A percentile compares a stretch with the other conserved stretches of the same genome.
Conservation (phyloP, 2,329 filamentous ascomycete genomes). For the Clonostachys rhizophaga region DNA sequence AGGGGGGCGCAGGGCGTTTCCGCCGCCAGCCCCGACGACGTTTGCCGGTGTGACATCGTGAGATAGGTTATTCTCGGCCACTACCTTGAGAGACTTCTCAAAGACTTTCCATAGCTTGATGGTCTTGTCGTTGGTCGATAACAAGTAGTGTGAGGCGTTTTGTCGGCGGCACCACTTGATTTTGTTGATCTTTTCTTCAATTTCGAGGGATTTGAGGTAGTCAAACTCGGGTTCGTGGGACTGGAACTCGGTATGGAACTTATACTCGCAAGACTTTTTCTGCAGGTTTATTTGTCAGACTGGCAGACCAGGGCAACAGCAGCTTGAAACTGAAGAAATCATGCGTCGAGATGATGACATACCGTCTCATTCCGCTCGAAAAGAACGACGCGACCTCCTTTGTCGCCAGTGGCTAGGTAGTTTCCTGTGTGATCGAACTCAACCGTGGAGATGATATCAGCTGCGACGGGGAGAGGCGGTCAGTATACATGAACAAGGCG, state of each 20-base stretch:
- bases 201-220: slow-evolving; percentile 97
- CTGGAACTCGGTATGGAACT: slow-evolving; percentile 99
- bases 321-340: background rate
- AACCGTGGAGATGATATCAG: slow-evolving; percentile 88
- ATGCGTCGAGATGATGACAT: slow-evolving; percentile 21
- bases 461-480: slow-evolving; percentile 34
- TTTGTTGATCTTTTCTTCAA: slow-evolving; percentile 99
- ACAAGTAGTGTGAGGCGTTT: slow-evolving; percentile 95
- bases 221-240: slow-evolving; percentile 99
- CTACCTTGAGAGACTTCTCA: slow-evolving; percentile 97
- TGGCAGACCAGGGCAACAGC: background rate
- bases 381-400: slow-evolving; percentile 78
- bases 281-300: slow-evolving; percentile 26
- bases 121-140: slow-evolving; percentile 99
- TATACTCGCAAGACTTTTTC: slow-evolving; percentile 99
- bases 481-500: slow-evolving; percentile 10
- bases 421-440: slow-evolving; percentile 90
- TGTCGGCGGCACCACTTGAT: slow-evolving; percentile 99
- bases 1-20: slow-evolving; percentile 44
- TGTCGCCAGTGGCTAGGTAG: slow-evolving; percentile 86
- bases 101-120: slow-evolving; percentile 99
- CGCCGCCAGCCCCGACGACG: slow-evolving; percentile 71
- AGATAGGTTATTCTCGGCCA: slow-evolving; percentile 97
- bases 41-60: slow-evolving; percentile 81
- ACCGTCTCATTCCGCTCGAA: slow-evolving; percentile 96